These are phyloP conservation scores for Penicillium cataractarum DNA, from an alignment of 495 filamentous ascomycete species.

Conservation along the genomic window DNA sequence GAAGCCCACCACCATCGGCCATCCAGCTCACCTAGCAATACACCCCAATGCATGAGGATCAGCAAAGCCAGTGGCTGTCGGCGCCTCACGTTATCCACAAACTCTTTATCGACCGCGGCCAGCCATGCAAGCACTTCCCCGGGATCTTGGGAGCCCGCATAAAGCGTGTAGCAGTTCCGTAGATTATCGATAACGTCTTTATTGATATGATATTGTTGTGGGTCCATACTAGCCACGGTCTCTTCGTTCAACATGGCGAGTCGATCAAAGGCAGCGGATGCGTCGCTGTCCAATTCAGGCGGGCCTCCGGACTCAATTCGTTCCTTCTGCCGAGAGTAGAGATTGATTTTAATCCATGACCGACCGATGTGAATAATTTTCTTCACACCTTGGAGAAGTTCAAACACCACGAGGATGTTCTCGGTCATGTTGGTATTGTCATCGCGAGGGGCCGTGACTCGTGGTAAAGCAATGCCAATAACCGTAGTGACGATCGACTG, in stretches of 20 bases:
- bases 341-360: slow-evolving; percentile 35
- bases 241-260: slow-evolving; percentile 33
- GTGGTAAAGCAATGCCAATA: slow-evolving; percentile 52
- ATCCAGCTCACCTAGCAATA: slow-evolving; percentile 38
- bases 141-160: slow-evolving; percentile 25
- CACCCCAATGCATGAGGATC: slow-evolving; percentile 46
- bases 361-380: slow-evolving; percentile 39
- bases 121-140: slow-evolving; percentile 43
- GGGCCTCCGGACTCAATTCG: slow-evolving; percentile 23
- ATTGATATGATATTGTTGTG: slow-evolving; percentile 35
- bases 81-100: slow-evolving; percentile 34
- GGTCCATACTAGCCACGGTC: slow-evolving; percentile 22
- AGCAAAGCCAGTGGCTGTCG: slow-evolving; percentile 38
- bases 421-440: slow-evolving; percentile 38
- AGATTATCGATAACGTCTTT: slow-evolving; percentile 35
- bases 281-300: slow-evolving; percentile 28
- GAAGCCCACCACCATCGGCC: slow-evolving; percentile 44
- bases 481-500: slow-evolving; percentile 56
- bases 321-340: slow-evolving; percentile 27
- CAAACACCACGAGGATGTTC: slow-evolving; percentile 42
- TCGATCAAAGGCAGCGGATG: slow-evolving; percentile 29
- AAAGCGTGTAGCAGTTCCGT: slow-evolving; percentile 34
- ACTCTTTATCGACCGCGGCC: slow-evolving; percentile 40
- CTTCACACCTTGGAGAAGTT: slow-evolving; percentile 41
- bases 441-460: slow-evolving; percentile 37